A percentile compares a stretch with the other conserved stretches of the same genome.
These are phyloP conservation scores for Penicilliopsis zonata DNA, from an alignment of 495 filamentous ascomycete species.

Conservation along the genomic window DNA sequence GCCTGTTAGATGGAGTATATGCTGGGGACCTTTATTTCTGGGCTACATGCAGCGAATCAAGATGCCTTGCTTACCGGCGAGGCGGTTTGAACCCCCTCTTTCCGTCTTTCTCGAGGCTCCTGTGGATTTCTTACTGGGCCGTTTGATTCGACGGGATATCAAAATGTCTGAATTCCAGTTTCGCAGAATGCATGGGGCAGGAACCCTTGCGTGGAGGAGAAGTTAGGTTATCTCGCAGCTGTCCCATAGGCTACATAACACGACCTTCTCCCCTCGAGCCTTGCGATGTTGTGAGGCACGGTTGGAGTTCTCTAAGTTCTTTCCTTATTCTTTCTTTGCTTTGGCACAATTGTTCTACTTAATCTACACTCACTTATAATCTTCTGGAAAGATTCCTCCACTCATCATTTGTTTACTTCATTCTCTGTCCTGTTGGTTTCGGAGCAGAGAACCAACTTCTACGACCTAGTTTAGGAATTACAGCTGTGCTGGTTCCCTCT, in stretches of 20 bases:
- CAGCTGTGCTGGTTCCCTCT: too few relatives aligned
- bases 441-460: too few relatives aligned
- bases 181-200: too few relatives aligned
- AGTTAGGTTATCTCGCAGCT: neutral
- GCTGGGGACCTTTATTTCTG: neutral
- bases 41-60: neutral
- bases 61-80: neutral
- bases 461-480: too few relatives aligned
- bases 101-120: too few relatives aligned
- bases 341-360: neutral
- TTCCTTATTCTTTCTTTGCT: conserved; percentile 2
- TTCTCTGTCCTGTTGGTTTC: conserved; percentile 1
- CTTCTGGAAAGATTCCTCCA: conserved; percentile 13
- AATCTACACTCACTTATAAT: conserved; percentile 1
- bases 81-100: conserved; percentile 1
- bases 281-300: too few relatives aligned
- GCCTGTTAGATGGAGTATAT: too few relatives aligned
- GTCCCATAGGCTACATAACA: neutral
- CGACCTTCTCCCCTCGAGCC: too few relatives aligned
- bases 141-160: neutral
- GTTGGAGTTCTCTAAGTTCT: conserved; percentile 1
- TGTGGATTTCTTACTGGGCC: neutral
- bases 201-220: neutral
- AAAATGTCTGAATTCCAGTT: too few relatives aligned
- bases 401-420: neutral